Evolutionary conservation across 2,329 filamentous ascomycete genomes (phyloP).

Genomic region (Ophiostoma fasciatum): DNA sequence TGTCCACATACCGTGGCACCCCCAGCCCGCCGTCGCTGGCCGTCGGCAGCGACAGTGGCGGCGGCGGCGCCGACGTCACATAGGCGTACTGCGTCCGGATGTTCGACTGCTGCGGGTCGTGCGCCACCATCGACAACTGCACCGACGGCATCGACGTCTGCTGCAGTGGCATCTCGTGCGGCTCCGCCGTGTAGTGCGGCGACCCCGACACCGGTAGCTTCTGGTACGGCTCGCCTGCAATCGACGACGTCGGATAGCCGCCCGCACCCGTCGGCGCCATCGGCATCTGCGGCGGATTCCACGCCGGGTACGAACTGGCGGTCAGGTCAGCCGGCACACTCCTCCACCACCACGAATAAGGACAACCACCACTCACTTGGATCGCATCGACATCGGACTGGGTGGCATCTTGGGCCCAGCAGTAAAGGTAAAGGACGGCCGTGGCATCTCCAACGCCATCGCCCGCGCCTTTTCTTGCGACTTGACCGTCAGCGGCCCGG

Average conservation of each 20-base stretch:
- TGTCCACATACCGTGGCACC: constrained; percentile 43
- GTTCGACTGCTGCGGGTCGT: constrained; percentile 30
- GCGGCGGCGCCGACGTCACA: constrained; percentile 26
- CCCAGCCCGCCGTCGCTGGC: constrained; percentile 28
- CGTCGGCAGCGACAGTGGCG: constrained; percentile 30
- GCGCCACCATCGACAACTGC: constrained; percentile 33
- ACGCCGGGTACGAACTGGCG: constrained; percentile 44
- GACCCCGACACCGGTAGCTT: constrained; percentile 37
- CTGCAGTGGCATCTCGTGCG: constrained; percentile 37
- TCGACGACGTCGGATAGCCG: constrained; percentile 31
- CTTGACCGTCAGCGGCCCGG: constrained; percentile 39
- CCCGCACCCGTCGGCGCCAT: constrained; percentile 13
- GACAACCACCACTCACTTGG: constrained; percentile 33
- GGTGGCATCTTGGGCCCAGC: constrained; percentile 37
- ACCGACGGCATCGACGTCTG: constrained; percentile 39
- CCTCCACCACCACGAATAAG: no score
- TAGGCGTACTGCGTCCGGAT: constrained; percentile 43
- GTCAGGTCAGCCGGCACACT: no score
- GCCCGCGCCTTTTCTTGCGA: constrained; percentile 38
- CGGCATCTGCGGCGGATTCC: constrained; percentile 36
- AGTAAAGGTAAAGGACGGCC: constrained; percentile 43
- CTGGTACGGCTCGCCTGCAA: constrained; percentile 35
- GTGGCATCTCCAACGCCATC: constrained; percentile 39
- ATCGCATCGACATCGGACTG: constrained; percentile 39
- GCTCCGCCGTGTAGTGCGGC: constrained; percentile 32